Evolutionary conservation across 2,329 filamentous ascomycete genomes (phyloP).

Genomic region (Rachicladosporium sp.): DNA sequence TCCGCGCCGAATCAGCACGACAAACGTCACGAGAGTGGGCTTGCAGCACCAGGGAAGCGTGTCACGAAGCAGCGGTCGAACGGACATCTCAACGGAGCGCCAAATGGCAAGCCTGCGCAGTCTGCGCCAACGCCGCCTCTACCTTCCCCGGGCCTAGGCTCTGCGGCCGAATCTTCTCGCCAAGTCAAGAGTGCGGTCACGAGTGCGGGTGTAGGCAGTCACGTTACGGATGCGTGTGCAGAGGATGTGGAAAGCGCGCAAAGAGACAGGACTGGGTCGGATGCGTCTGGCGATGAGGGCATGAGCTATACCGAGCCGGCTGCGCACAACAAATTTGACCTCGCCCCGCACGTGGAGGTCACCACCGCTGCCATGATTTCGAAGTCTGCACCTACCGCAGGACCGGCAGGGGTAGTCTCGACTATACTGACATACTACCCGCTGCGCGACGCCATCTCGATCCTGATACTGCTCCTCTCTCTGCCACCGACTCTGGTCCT

Average conservation of each 20-base stretch:
- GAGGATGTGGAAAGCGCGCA: conserved; percentile 6
- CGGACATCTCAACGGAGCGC: conserved; percentile 30
- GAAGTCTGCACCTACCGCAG: conserved; percentile 55
- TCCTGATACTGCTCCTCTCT: conserved; percentile 89
- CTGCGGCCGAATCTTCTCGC: conserved; percentile 2
- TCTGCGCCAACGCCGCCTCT: conserved; percentile 27
- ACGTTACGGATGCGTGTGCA: conserved; percentile 7
- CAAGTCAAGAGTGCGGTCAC: background rate
- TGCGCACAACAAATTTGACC: conserved; percentile 14
- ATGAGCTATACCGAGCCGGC: conserved; percentile 15
- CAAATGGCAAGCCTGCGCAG: conserved; percentile 26
- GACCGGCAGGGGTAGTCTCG: conserved; percentile 63
- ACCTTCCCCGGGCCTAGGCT: conserved; percentile 26
- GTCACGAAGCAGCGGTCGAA: conserved; percentile 38
- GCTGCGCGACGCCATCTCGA: conserved; percentile 87
- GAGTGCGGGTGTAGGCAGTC: background rate
- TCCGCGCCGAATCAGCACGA: conserved; percentile 35
- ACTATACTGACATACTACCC: conserved; percentile 85
- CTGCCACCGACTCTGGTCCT: conserved; percentile 80
- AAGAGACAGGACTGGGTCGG: conserved; percentile 30
- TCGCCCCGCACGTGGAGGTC: conserved; percentile 10
- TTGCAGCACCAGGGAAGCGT: conserved; percentile 66
- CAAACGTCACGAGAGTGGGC: conserved; percentile 71
- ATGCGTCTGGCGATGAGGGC: conserved; percentile 30
- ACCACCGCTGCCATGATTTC: conserved; percentile 37